These are phyloP conservation scores for Podaxis mareebaensis DNA, from an alignment of 768 basidiomycete species.

Conservation along the genomic window DNA sequence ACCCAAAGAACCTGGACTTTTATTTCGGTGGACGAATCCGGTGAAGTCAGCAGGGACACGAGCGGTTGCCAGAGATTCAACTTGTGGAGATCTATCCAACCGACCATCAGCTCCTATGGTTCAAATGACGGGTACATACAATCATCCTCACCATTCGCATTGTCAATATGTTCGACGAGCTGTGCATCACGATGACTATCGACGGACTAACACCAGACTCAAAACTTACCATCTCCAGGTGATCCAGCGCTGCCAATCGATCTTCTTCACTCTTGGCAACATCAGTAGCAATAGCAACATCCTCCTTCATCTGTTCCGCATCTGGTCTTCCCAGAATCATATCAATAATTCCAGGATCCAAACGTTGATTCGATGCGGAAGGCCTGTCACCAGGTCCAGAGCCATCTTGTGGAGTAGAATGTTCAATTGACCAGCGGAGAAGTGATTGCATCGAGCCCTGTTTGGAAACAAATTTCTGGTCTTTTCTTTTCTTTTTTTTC, in stretches of 20 bases:
- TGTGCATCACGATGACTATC: constrained; percentile 26
- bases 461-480: no score
- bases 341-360: constrained; percentile 86
- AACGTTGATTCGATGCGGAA: constrained; percentile 41
- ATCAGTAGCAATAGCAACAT: constrained; percentile 65
- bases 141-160: constrained; percentile 68
- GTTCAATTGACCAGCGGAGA: constrained; percentile 80
- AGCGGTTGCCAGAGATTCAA: constrained; percentile 80
- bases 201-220: background rate
- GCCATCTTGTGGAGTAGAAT: constrained; percentile 45
- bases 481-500: background rate
- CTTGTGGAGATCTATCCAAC: constrained; percentile 63
- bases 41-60: constrained; percentile 57
- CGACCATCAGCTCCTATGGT: background rate
- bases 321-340: constrained; percentile 84
- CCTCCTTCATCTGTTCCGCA: constrained; percentile 81
- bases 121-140: constrained; percentile 8
- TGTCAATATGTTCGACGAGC: constrained; percentile 89
- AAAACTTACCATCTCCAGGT: constrained; percentile 76
- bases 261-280: constrained; percentile 51
- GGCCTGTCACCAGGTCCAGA: constrained; percentile 30
- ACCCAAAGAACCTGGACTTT: constrained; percentile 80
- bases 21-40: constrained; percentile 57
- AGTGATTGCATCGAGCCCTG: constrained; percentile 62
- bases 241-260: constrained; percentile 71